Evolutionary conservation across 1,284 basidiomycete species (phyloP).

Genomic region (Malassezia sp.): DNA sequence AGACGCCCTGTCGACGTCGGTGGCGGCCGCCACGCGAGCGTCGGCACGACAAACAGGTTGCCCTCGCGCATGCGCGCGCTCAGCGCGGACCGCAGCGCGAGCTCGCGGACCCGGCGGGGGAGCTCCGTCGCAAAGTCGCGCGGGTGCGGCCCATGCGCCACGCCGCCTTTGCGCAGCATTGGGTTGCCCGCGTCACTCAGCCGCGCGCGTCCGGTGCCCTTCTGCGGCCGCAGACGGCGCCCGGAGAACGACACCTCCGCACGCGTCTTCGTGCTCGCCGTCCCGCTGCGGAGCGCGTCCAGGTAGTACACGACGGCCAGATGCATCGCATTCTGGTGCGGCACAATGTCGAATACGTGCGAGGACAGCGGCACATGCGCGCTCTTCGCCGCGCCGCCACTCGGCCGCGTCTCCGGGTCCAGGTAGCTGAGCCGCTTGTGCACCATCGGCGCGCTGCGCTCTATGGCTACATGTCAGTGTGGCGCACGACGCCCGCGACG

Average conservation of each 20-base stretch:
- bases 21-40: conserved; percentile 48
- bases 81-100: conserved; percentile 82
- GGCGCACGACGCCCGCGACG: no score
- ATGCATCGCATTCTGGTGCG: conserved; percentile 84
- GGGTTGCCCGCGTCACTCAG: conserved; percentile 78
- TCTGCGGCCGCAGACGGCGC: conserved; percentile 77
- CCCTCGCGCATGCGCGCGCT: conserved; percentile 68
- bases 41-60: conserved; percentile 61
- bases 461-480: no score
- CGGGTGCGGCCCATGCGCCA: conserved; percentile 77
- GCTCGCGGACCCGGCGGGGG: conserved; percentile 74
- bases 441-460: conserved; percentile 11
- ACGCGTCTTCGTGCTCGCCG: conserved; percentile 81
- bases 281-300: conserved; percentile 74
- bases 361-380: conserved; percentile 60
- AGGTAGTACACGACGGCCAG: conserved; percentile 80
- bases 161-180: conserved; percentile 80
- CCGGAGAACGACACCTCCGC: conserved; percentile 79
- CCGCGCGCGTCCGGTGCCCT: conserved; percentile 79
- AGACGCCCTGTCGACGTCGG: conserved; percentile 33
- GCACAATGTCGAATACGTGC: conserved; percentile 66
- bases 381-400: background rate
- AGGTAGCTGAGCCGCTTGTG: conserved; percentile 13
- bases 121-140: conserved; percentile 82
- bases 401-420: conserved; percentile 9